A percentile compares a stretch with the other conserved stretches of the same genome.
These are phyloP conservation scores for Chlamydomonas eustigma DNA, from an alignment of 139 green algal species.

Conservation along the genomic window DNA sequence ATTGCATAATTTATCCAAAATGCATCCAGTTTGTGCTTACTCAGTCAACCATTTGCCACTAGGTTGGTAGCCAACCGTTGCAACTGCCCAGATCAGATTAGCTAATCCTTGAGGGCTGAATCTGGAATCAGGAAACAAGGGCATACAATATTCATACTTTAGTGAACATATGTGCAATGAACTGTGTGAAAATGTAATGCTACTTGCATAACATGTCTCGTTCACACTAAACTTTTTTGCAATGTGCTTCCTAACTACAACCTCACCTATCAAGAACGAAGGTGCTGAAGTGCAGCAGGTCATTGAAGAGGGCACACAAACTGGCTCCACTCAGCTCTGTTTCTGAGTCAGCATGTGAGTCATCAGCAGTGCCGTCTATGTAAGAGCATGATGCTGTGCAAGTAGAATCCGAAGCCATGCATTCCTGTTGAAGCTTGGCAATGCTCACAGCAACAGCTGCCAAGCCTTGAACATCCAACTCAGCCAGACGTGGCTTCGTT, in stretches of 20 bases:
- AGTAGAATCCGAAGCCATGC: background rate
- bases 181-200: too few species aligned
- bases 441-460: background rate
- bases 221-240: too few species aligned
- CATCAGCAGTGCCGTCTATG: too few species aligned
- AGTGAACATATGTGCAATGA: too few species aligned
- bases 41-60: slow-evolving; percentile 33
- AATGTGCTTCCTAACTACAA: too few species aligned
- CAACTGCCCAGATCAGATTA: slow-evolving; percentile 38
- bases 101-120: slow-evolving; percentile 20
- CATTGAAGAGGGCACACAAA: background rate
- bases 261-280: background rate
- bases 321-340: too few species aligned
- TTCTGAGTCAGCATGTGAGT: too few species aligned
- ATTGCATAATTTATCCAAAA: background rate
- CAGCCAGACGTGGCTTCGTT: background rate
- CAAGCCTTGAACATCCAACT: slow-evolving; percentile 5
- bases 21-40: too few species aligned
- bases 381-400: too few species aligned
- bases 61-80: slow-evolving; percentile 24
- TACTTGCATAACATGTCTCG: too few species aligned
- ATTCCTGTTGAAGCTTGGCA: slow-evolving; percentile 6
- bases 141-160: too few species aligned
- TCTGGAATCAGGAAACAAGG: too few species aligned
- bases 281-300: background rate